phyloP scores from a whole-genome alignment of 441 rosid species.

The Jatropha multifida region DNA sequence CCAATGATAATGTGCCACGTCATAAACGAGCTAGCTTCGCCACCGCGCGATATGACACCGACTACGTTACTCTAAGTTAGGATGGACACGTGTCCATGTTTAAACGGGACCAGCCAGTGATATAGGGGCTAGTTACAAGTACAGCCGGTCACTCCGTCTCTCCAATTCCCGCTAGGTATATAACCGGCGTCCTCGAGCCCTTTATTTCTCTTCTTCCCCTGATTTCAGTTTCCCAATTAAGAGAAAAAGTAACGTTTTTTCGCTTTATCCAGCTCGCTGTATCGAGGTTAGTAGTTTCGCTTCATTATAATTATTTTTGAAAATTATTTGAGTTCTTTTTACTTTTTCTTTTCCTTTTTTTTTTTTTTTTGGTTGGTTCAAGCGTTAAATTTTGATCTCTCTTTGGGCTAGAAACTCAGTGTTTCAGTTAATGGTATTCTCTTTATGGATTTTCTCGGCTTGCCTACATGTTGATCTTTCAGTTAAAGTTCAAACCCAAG shows the following conservation, averaged over 20 bases:
- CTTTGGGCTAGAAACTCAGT: slow-evolving; percentile 8
- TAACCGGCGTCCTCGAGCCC: slow-evolving; percentile 27
- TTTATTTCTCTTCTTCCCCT: not conserved
- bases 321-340: not conserved
- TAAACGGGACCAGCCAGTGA: slow-evolving; percentile 28
- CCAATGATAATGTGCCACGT: slow-evolving; percentile 30
- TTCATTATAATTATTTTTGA: not conserved
- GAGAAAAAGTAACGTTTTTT: slow-evolving; percentile 30
- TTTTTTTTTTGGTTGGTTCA: slow-evolving; percentile 7
- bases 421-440: slow-evolving; percentile 12
- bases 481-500: slow-evolving; percentile 13
- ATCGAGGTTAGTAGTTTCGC: slow-evolving; percentile 35
- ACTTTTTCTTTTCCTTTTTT: slow-evolving; percentile 1
- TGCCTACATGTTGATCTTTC: slow-evolving; percentile 26
- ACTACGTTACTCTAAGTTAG: slow-evolving; percentile 2
- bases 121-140: slow-evolving; percentile 15
- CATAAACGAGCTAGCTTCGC: slow-evolving; percentile 18
- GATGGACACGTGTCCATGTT: slow-evolving; percentile 30
- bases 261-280: slow-evolving; percentile 32
- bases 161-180: slow-evolving; percentile 59
- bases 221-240: slow-evolving; percentile 28
- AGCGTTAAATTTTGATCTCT: slow-evolving; percentile 27
- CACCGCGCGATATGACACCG: slow-evolving; percentile 42
- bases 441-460: not conserved
- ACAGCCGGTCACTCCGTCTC: slow-evolving; percentile 49